Percentiles rank a stretch among this genome's conserved stretches.
phyloP scores from a whole-genome alignment of 106 monocot species.

The Allium sativum region DNA sequence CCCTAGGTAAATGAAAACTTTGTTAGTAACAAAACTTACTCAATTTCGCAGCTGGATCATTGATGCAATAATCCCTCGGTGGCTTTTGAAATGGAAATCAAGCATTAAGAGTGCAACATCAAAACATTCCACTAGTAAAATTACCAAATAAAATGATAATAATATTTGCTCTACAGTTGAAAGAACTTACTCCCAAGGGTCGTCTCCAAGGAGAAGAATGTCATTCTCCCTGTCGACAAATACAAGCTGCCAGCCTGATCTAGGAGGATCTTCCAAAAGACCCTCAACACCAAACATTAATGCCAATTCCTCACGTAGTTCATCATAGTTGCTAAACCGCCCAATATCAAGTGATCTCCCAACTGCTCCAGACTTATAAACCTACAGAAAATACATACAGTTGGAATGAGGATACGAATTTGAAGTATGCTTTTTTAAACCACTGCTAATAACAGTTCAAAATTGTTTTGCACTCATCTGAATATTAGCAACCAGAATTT shows the following conservation, averaged over 20 bases:
- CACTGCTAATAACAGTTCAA: too few species aligned
- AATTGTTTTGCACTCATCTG: too few species aligned
- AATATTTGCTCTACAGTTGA: not conserved
- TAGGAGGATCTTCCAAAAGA: slow-evolving; percentile 95
- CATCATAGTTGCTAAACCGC: slow-evolving; percentile 88
- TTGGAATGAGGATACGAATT: too few species aligned
- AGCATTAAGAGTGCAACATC: not conserved
- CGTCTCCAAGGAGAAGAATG: slow-evolving; percentile 99
- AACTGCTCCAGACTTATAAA: slow-evolving; percentile 87
- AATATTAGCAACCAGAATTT: too few species aligned
- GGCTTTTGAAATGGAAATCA: not conserved
- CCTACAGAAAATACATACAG: slow-evolving; percentile 24
- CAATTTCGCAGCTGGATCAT: not conserved
- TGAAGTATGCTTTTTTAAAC: too few species aligned
- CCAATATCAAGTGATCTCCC: slow-evolving; percentile 91
- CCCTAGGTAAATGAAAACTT: slow-evolving; percentile 23
- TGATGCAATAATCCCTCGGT: slow-evolving; percentile 1
- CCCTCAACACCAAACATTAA: slow-evolving; percentile 99
- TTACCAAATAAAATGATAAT: not conserved
- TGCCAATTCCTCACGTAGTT: slow-evolving; percentile 81
- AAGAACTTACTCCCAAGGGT: slow-evolving; percentile 94
- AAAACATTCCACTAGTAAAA: not conserved
- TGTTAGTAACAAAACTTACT: not conserved
- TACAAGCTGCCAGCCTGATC: slow-evolving; percentile 99
- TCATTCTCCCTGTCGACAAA: slow-evolving; percentile 99